These are phyloP conservation scores for Allium fistulosum DNA, from an alignment of 106 monocot species.

Conservation along the genomic window DNA sequence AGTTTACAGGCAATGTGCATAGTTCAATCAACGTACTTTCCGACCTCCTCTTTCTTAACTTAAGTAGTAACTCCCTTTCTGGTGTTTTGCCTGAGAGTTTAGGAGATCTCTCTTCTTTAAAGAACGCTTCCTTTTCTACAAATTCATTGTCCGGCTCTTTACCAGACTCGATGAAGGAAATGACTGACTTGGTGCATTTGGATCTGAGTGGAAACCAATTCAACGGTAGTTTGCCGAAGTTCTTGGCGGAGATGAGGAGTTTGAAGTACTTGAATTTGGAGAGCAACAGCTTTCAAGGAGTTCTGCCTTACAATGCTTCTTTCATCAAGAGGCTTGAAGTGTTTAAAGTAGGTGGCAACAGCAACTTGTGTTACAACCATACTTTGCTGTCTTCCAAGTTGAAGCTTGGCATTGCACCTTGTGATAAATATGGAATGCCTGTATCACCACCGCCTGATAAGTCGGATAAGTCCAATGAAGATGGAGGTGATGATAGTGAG, in stretches of 20 bases:
- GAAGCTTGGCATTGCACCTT: slow-evolving; percentile 72
- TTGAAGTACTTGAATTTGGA: slow-evolving; percentile 57
- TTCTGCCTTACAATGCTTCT: slow-evolving; percentile 62
- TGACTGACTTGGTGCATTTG: slow-evolving; percentile 54
- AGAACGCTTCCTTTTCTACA: slow-evolving; percentile 31
- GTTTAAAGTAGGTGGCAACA: slow-evolving; percentile 63
- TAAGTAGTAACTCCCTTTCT: slow-evolving; percentile 5
- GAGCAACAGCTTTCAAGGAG: slow-evolving; percentile 71
- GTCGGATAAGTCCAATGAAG: slow-evolving; percentile 26
- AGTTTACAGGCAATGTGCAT: slow-evolving; percentile 6
- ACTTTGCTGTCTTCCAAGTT: slow-evolving; percentile 51
- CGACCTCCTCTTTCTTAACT: slow-evolving; percentile 3
- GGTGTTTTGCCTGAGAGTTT: slow-evolving; percentile 45
- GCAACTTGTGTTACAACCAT: slow-evolving; percentile 72
- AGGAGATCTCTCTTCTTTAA: slow-evolving; percentile 39
- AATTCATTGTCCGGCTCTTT: slow-evolving; percentile 63
- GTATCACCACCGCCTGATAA: slow-evolving; percentile 39
- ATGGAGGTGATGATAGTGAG: slow-evolving; percentile 20
- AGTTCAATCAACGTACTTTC: slow-evolving; percentile 11
- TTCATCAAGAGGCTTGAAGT: slow-evolving; percentile 52
- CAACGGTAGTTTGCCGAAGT: slow-evolving; percentile 66
- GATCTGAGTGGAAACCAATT: slow-evolving; percentile 77
- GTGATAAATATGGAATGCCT: slow-evolving; percentile 70
- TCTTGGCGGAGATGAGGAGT: slow-evolving; percentile 40
- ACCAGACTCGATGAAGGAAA: slow-evolving; percentile 38